Percentiles rank a stretch among this genome's conserved stretches.
Conservation (phyloP, 345 rosid genomes). For the Lepidium didymum region DNA sequence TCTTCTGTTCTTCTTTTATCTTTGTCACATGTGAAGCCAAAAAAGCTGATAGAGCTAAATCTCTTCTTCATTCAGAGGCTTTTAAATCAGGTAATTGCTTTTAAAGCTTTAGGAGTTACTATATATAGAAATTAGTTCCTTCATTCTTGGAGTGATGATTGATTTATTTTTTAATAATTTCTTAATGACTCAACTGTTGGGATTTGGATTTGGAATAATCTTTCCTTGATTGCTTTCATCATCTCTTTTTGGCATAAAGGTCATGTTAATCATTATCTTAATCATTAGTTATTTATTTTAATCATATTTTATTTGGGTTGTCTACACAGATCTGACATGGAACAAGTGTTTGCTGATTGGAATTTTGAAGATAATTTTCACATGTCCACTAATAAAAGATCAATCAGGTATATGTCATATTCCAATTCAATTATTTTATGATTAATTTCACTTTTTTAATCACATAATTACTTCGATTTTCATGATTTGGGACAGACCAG, state of each 20-base stretch:
- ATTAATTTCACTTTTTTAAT: background rate
- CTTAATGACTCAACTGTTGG: slow-evolving; percentile 18
- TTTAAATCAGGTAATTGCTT: slow-evolving; percentile 29
- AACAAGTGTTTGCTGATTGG: slow-evolving; percentile 54
- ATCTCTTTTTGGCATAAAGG: background rate
- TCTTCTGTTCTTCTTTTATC: background rate
- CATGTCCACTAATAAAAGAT: slow-evolving; percentile 36
- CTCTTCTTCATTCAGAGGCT: slow-evolving; percentile 13
- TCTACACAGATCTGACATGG: slow-evolving; percentile 40
- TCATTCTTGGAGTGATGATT: slow-evolving; percentile 13
- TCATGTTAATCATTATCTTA: background rate
- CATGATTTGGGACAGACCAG: slow-evolving; percentile 33
- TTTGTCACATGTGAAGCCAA: slow-evolving; percentile 15
- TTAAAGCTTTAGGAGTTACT: slow-evolving; percentile 5
- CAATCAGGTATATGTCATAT: slow-evolving; percentile 31
- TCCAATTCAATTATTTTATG: background rate
- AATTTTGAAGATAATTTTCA: slow-evolving; percentile 48
- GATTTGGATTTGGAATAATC: slow-evolving; percentile 7
- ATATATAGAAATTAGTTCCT: slow-evolving; percentile 14
- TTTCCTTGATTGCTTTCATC: slow-evolving; percentile 22
- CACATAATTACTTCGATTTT: background rate
- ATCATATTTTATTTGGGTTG: background rate
- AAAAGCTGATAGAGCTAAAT: slow-evolving; percentile 5
- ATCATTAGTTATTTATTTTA: background rate
- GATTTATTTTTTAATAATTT: background rate